phyloP scores from a whole-genome alignment of 148 eudicot genomes.

The Nyssa sinensis region DNA sequence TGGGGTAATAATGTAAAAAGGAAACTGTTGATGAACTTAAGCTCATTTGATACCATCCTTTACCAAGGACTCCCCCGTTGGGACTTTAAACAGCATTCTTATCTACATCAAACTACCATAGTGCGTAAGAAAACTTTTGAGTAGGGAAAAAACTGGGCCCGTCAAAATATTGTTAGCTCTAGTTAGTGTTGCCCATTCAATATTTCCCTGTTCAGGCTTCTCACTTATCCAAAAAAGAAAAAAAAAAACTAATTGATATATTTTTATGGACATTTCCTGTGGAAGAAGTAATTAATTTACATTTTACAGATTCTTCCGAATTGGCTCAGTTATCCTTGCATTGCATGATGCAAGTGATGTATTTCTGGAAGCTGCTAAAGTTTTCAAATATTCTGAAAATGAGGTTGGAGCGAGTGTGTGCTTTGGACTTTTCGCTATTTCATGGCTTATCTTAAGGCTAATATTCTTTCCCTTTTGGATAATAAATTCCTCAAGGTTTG shows the following conservation, averaged over 20 bases:
- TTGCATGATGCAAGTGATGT: conserved; percentile 97
- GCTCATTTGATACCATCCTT: too few relatives aligned
- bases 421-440: conserved; percentile 82
- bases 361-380: conserved; percentile 91
- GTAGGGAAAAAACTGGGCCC: too few relatives aligned
- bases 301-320: conserved; percentile 65
- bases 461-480: conserved; percentile 86
- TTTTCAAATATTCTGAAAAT: conserved; percentile 83
- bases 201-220: neutral
- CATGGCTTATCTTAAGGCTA: conserved; percentile 86
- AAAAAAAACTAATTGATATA: neutral
- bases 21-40: too few relatives aligned
- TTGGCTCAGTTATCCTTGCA: conserved; percentile 78
- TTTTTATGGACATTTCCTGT: neutral
- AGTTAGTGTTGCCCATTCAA: neutral
- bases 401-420: conserved; percentile 82
- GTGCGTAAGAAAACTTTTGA: too few relatives aligned
- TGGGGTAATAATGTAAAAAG: too few relatives aligned
- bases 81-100: too few relatives aligned
- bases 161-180: too few relatives aligned
- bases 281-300: neutral
- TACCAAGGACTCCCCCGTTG: too few relatives aligned
- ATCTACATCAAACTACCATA: too few relatives aligned
- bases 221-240: neutral
- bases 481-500: conserved; percentile 77